These are phyloP conservation scores for Gilbertella persicaria DNA, from an alignment of 371 early-diverging fungal species.

Conservation along the genomic window DNA sequence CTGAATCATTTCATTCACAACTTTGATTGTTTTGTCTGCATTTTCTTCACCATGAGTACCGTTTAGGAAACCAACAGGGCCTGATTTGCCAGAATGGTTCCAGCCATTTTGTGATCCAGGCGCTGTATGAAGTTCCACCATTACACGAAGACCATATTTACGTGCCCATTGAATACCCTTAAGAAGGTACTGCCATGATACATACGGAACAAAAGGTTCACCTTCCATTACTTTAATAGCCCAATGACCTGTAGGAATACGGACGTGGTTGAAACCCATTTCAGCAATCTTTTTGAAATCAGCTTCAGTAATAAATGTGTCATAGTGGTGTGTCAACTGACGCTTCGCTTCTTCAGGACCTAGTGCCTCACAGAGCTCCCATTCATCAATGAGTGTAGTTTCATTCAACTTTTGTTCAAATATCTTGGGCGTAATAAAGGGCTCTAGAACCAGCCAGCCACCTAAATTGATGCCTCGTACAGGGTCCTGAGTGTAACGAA, in stretches of 20 bases:
- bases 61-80: conserved; percentile 50
- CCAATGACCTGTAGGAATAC: conserved; percentile 81
- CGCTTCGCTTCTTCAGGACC: conserved; percentile 59
- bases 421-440: conserved; percentile 71
- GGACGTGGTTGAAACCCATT: conserved; percentile 72
- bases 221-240: conserved; percentile 45
- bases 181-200: conserved; percentile 58
- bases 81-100: conserved; percentile 67
- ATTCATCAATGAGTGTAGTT: conserved; percentile 58
- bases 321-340: conserved; percentile 61
- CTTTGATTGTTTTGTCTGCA: conserved; percentile 33
- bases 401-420: conserved; percentile 52
- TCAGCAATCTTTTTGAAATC: conserved; percentile 65
- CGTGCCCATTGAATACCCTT: conserved; percentile 68
- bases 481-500: conserved; percentile 50
- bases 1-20: conserved; percentile 36
- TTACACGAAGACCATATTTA: conserved; percentile 68
- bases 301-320: conserved; percentile 68
- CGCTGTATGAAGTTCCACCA: conserved; percentile 75
- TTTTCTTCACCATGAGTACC: conserved; percentile 40
- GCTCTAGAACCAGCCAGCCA: conserved; percentile 75
- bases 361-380: conserved; percentile 57
- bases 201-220: conserved; percentile 64
- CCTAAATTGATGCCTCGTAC: conserved; percentile 78
- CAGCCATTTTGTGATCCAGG: conserved; percentile 83